Base-by-base conservation (phyloP, 2,329 filamentous ascomycete species). In the Fusarium lateritium region DNA sequence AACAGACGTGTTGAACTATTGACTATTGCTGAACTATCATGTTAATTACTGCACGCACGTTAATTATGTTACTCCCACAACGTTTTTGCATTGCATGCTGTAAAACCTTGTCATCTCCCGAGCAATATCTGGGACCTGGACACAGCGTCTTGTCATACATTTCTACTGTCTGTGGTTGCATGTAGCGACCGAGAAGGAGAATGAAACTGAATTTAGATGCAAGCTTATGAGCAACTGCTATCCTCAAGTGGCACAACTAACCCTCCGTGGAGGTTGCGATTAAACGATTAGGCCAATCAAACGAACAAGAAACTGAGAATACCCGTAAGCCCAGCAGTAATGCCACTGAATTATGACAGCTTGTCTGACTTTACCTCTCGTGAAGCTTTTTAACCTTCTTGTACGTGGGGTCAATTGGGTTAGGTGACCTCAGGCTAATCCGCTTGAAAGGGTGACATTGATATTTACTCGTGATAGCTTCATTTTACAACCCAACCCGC, bases 401-500 rank as follows among this genome's bases (percentile, higher is more conserved):
- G 26, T 28, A 28, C 26, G 26, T 28, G 26, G 28, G 26, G 28
- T 13, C 10, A 31, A 31, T 9, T 31, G 28, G 28, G 28, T 31
- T 31, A 31, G 28, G 28, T 31, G 28, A 13, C 10, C 28, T 13
- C 8, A 6, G 9, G 26, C 26, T 26, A 9, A 26, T 19, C 19
- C 19, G 19, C 26, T 28, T 9, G 10, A 28, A 28, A 47, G 7
- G 10, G n/a, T 42, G n/a, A 11, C 31, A 56, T 45, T 26, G 26
- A 38, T 15, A 19, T 64, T 21, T 47, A 42, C 56, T 60, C 67
- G 31, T 60, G 62, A 70, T 67, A 50, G 49, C 50, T 50, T 69
- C 67, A 47, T 60, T 67, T 34, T 55, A 44, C 17, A 45, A 38
- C 51, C 56, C 19, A 22, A 39, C 39, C 34, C 22, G 22, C 58